Conservation (phyloP, 2,329 filamentous ascomycete species). For the Ophiobolus disseminans region DNA sequence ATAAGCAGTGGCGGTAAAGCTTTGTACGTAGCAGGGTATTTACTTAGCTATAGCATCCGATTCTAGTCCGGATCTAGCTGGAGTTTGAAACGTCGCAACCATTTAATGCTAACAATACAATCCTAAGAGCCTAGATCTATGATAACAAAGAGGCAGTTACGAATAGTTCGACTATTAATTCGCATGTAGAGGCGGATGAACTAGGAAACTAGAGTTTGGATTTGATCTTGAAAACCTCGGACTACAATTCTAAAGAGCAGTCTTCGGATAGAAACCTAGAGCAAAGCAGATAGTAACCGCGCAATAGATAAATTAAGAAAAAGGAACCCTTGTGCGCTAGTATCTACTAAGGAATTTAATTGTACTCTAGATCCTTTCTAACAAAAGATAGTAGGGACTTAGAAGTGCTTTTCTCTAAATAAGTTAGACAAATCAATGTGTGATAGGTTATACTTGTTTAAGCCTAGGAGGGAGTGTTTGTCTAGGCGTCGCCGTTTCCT, state of each 20-base stretch:
- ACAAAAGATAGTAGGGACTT: background rate
- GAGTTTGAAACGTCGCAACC: background rate
- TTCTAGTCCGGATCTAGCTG: background rate
- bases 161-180: background rate
- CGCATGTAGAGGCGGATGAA: background rate
- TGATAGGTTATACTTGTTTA: background rate
- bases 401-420: conserved; percentile 2
- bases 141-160: background rate
- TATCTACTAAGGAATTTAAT: background rate
- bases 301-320: conserved; percentile 1
- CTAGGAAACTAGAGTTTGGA: background rate
- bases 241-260: background rate
- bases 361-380: background rate
- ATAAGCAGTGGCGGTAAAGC: background rate
- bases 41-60: background rate
- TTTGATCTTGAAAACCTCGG: background rate
- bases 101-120: conserved; percentile 1
- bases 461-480: conserved; percentile 1
- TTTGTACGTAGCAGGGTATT: background rate
- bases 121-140: background rate
- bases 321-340: background rate
- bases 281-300: background rate
- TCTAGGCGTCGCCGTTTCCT: background rate
- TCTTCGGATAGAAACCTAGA: background rate
- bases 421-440: background rate